Base-by-base conservation (phyloP, 495 filamentous ascomycete species). In the Aspergillus bridgeri region DNA sequence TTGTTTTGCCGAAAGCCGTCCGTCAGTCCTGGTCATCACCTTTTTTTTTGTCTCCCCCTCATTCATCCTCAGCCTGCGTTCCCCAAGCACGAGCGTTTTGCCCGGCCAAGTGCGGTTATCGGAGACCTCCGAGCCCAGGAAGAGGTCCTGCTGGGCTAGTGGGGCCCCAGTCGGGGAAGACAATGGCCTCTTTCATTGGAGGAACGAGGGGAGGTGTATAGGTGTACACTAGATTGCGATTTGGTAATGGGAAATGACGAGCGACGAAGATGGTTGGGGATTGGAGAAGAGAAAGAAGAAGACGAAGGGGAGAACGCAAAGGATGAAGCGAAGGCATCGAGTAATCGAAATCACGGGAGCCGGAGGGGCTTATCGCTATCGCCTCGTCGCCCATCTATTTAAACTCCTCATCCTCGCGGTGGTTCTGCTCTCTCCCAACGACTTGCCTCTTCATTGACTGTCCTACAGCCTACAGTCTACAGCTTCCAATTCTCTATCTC, bases 71-170 rank as follows among this genome's bases (percentile, higher is more conserved):
- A 27, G 25, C 18, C 47, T 24, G 23, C 25, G 13, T 33, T 52
- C 25, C 25, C 25, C 25, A 27, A 1, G n/a, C 3, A 44, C 7
- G 3, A 22, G 11, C 27, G 38, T 44, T 25, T 5, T 6, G 15
- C 24, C 54, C 62, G 57, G 59, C 48, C 50, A 29, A 46, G 20
- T 33, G 63, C 65, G 63, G 56, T 29, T 29, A 48, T 65, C 65
- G 68, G 68, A 68, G 68, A 66, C 47, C 65, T 70, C 65, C 65
- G 60, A 65, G 38, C 29, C n/a, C 24, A 42, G 25, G 8, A 18
- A 27, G 27, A 29, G 6, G 27, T 29, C 27, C 6, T 15, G 5
- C 21, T 21, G 19, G 42, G 4, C 17, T n/a, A 25, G 27, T 50
- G 25, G 19, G 19, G 43, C 20, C 24, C 15, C 29, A 19, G 27